Evolutionary conservation across 2,329 filamentous ascomycete species (phyloP), one percentile per base, ranked within the genome.

Genomic region (Pseudonectria buxi): DNA sequence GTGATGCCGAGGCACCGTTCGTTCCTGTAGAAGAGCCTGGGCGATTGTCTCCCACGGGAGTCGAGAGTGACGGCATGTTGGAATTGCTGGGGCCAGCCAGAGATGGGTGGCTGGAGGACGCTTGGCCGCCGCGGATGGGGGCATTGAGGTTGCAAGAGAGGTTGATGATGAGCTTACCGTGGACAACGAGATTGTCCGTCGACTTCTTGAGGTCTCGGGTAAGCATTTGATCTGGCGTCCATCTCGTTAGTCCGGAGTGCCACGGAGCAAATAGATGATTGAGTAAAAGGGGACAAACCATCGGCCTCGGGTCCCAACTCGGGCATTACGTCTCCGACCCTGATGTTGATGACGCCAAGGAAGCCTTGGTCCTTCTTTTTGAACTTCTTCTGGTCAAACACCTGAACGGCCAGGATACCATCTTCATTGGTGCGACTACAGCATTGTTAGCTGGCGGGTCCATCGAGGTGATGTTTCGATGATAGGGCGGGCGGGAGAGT

Each of bases 351-450:
- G 36, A 98, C 92, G 39, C 92, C 92, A 6, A 98, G 73, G 58
- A 98, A 98, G 7, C 92, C 92, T 62, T 98, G 92, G 53, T 98
- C 92, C 87, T 96, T 98, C 78, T 98, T 98, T 74, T 98, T 98
- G 70, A 98, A 98, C 69, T 98, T 98, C 72, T 95, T 95, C 67
- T 98, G 92, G 64, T 98, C 92, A 59, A 98, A 98, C 36, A 98
- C 95, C 60, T 98, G 92, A 30, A 98, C 89, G 7, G 92, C 92
- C 31, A 98, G 74, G 56, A 98, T 95, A 62, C 89, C 94, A 56
- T 95, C 90, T 61, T 98, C 92, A 43, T 83, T 92, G 41, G 87
- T 90, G 59, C 77, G 78, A 71, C 92, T 96, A 59, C 39, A 52
- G 25, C 14, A 34, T 30, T 32, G 26, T 33, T 24, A 40, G 32